Base-by-base conservation (phyloP, 805 yeast species). In the Metschnikowia corniflorae region DNA sequence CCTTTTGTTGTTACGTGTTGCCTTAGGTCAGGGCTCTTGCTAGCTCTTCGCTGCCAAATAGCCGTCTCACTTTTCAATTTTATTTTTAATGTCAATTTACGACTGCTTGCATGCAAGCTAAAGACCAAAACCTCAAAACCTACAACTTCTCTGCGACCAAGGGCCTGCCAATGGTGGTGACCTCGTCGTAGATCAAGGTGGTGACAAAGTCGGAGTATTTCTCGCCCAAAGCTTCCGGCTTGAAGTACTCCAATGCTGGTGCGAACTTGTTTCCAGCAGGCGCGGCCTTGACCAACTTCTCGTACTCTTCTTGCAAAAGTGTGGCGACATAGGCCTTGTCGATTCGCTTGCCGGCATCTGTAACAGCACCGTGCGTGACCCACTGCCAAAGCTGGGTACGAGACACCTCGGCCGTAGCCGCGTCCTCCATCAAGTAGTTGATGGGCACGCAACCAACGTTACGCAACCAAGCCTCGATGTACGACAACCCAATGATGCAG, bases 381-480 rank as follows among this genome's bases (percentile, higher is more conserved):
- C 94, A 84, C 57, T 86, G 87, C 72, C 80, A 80, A 49, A 84
- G 69, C 63, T 83, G 91, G 43, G 87, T 74, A 66, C 93, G 75
- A 24, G 89, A 80, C 26, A 84, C 94, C 63, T 84, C 94, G 26
- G 93, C 91, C 33, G 94, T 84, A 22, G 93, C 93, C 19, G 94
- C 94, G 61, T 84, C 94, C 63, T 84, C 94, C 94, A 84, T 84
- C 61, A 84, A 70, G 59, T 78, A 77, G 68, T 84, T 83, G 60
- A 84, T 84, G 48, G 94, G 91, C 43, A 82, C 89, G 71, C 93
- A 84, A 12, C 94, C 94, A 36, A 79, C 65, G 42, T 87, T 87
- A 58, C 88, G 73, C 52, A 83, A 73, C 94, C 94, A 84, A 20
- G 89, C 86, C 65, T 84, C 93, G 72, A 83, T 83, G 60, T 84